Conservation (phyloP, 2,329 filamentous ascomycete species). For the Fusarium proliferatum region DNA sequence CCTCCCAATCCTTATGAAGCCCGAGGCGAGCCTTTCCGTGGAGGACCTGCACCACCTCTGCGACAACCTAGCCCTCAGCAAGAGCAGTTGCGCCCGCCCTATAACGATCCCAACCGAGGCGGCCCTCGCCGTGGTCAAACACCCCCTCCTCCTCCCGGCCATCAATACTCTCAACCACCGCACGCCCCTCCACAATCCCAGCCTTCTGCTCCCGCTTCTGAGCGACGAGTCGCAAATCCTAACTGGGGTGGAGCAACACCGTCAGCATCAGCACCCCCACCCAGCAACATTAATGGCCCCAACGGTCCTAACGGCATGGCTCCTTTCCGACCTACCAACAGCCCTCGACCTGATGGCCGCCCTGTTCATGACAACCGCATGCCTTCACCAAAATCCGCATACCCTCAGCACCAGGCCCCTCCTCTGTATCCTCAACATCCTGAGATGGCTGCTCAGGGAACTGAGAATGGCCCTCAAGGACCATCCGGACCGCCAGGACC, state of each 20-base stretch:
- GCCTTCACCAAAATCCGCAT: constrained; percentile 90
- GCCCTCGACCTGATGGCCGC: constrained; percentile 85
- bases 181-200: constrained; percentile 59
- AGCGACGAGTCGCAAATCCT: constrained; percentile 69
- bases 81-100: constrained; percentile 71
- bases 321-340: constrained; percentile 77
- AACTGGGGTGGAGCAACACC: constrained; percentile 68
- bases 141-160: constrained; percentile 53
- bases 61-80: constrained; percentile 82
- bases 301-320: constrained; percentile 66
- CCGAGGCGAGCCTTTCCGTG: constrained; percentile 73
- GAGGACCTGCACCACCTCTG: constrained; percentile 72
- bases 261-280: constrained; percentile 52
- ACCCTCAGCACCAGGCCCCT: constrained; percentile 77
- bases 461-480: constrained; percentile 61
- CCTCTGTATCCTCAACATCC: constrained; percentile 76
- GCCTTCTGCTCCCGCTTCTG: constrained; percentile 60
- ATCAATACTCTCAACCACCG: constrained; percentile 62
- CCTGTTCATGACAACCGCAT: constrained; percentile 85
- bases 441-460: constrained; percentile 68
- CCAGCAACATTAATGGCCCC: constrained; percentile 51
- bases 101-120: constrained; percentile 58
- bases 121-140: constrained; percentile 61
- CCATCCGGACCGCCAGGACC: constrained; percentile 34
- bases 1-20: constrained; percentile 86